Conservation (phyloP, 2,329 filamentous ascomycete genomes). For the Harringtonia lauricola region DNA sequence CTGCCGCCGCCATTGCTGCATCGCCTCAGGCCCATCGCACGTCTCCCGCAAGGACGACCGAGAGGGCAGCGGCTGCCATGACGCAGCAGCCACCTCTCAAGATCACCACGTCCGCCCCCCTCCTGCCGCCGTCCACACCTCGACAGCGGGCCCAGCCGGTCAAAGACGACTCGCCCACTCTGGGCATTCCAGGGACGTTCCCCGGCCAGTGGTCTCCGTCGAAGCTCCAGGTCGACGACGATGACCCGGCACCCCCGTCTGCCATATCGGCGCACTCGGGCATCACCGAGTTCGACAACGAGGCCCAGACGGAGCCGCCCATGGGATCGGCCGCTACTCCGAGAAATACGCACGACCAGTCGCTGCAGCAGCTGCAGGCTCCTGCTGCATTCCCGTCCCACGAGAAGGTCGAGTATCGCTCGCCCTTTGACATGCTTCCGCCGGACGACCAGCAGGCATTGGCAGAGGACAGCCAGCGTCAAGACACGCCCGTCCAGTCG, state of each 20-base stretch:
- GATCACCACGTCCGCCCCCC: constrained; percentile 6
- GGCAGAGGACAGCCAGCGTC: not conserved
- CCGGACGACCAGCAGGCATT: constrained; percentile 1
- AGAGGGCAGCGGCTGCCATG: no score
- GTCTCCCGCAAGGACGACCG: no score
- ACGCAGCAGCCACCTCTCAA: not conserved
- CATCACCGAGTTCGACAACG: constrained; percentile 62
- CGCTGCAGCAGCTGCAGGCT: not conserved
- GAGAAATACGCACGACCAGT: not conserved
- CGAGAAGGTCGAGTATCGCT: constrained; percentile 10
- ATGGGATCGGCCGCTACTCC: constrained; percentile 7
- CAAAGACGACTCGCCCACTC: constrained; percentile 48
- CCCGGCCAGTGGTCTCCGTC: constrained; percentile 26
- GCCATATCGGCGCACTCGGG: constrained; percentile 48
- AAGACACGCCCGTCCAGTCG: not conserved
- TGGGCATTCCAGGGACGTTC: constrained; percentile 57
- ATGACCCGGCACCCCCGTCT: constrained; percentile 38
- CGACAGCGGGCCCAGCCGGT: constrained; percentile 5
- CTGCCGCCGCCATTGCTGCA: no score
- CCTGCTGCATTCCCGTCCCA: not conserved
- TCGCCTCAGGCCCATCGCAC: no score
- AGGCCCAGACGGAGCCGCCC: constrained; percentile 51
- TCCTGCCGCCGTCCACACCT: constrained; percentile 2
- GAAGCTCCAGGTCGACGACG: constrained; percentile 10
- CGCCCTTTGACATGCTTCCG: constrained; percentile 10